These are phyloP conservation scores for Petunia secreta DNA, from an alignment of 257 asterid genomes.

Conservation along the genomic window DNA sequence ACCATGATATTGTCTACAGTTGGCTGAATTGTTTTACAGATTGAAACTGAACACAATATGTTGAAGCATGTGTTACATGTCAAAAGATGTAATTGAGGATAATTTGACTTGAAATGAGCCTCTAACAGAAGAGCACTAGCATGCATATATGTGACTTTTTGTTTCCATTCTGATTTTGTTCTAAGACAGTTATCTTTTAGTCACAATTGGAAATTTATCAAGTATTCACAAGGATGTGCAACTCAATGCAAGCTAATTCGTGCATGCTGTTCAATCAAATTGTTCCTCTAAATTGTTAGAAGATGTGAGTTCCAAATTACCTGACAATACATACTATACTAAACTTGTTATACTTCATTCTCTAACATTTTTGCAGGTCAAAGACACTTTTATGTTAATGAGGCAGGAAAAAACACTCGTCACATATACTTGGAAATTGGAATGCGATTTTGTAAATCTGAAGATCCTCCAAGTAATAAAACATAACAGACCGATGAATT, in stretches of 20 bases:
- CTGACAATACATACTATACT: not conserved
- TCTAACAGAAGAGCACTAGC: not conserved
- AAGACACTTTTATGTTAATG: not conserved
- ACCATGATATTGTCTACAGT: not conserved
- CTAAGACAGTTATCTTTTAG: not conserved
- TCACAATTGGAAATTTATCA: not conserved
- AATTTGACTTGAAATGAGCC: slow-evolving; percentile 13
- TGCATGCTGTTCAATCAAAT: not conserved
- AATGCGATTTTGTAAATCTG: not conserved
- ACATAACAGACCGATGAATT: not conserved
- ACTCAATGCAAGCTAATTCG: not conserved
- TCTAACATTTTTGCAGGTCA: slow-evolving; percentile 21
- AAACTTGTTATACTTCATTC: slow-evolving; percentile 2
- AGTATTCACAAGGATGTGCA: not conserved
- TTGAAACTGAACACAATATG: slow-evolving; percentile 17
- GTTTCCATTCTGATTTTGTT: slow-evolving; percentile 14
- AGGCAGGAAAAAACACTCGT: slow-evolving; percentile 1
- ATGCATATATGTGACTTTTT: not conserved
- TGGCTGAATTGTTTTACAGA: not conserved
- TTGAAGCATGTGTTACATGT: not conserved
- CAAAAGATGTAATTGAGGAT: not conserved
- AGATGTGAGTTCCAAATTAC: not conserved
- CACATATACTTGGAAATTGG: not conserved
- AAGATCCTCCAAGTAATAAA: not conserved
- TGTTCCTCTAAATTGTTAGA: not conserved